Conservation (phyloP, 106 monocot genomes). For the Dioscorea alata region DNA sequence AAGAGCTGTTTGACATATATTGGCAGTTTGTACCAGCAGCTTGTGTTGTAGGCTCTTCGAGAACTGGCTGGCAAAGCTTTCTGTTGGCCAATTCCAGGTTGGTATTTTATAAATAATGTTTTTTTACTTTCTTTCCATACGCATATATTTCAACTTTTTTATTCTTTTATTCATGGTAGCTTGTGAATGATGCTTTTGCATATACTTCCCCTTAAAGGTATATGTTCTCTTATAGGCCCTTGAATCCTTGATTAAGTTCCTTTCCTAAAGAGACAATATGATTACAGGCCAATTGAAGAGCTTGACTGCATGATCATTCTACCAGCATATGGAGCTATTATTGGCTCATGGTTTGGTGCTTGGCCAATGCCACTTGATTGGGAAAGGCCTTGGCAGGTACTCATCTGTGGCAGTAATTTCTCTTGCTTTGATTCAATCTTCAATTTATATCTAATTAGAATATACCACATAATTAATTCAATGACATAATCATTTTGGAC, state of each 20-base stretch:
- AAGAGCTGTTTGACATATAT: neutral
- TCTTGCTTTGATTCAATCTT: no score
- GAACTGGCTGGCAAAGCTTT: conserved; percentile 57
- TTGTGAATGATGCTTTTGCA: neutral
- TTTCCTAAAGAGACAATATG: no score
- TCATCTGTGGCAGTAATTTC: neutral
- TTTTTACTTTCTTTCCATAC: neutral
- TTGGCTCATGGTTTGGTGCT: conserved; percentile 97
- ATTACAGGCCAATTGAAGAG: conserved; percentile 32
- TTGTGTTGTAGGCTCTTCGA: conserved; percentile 79
- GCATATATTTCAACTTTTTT: neutral
- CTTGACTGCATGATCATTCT: conserved; percentile 63
- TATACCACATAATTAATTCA: no score
- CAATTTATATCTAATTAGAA: no score
- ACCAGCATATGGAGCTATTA: conserved; percentile 80
- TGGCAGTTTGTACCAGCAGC: conserved; percentile 78
- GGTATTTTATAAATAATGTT: conserved; percentile 7
- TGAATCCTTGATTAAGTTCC: neutral
- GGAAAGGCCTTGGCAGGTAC: conserved; percentile 98
- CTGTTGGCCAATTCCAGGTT: conserved; percentile 56
- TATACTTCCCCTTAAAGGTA: no score
- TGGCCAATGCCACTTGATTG: conserved; percentile 99
- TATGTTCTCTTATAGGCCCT: neutral
- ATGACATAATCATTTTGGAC: no score
- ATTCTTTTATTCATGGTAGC: neutral